Evolutionary conservation across 1,139 yeast species (phyloP).

Genomic region (Kurtzmaniella quercitrusa): DNA sequence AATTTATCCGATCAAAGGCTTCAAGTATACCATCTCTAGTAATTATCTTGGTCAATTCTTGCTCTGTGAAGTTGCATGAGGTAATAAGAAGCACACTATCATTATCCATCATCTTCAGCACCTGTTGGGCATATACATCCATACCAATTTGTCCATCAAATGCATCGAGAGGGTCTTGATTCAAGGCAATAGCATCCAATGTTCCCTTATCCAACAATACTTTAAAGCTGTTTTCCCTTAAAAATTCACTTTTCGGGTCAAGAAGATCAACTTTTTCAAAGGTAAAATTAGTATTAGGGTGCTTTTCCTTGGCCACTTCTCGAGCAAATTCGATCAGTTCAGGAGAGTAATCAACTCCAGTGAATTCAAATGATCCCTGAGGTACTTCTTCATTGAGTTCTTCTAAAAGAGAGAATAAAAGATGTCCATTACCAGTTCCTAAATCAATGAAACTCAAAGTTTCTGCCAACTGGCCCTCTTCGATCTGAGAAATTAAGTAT

Average conservation of each 20-base stretch:
- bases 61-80: constrained; percentile 90
- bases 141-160: constrained; percentile 47
- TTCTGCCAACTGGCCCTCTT: constrained; percentile 16
- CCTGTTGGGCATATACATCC: constrained; percentile 60
- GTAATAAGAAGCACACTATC: constrained; percentile 73
- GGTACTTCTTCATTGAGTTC: constrained; percentile 38
- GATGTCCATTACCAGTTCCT: constrained; percentile 96
- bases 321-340: constrained; percentile 72
- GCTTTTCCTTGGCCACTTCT: constrained; percentile 46
- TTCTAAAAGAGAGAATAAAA: constrained; percentile 63
- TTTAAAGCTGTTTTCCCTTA: constrained; percentile 49
- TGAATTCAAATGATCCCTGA: constrained; percentile 41
- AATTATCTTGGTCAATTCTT: constrained; percentile 60
- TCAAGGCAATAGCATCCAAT: constrained; percentile 90
- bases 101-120: constrained; percentile 50
- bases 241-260: constrained; percentile 28
- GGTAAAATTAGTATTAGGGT: constrained; percentile 26
- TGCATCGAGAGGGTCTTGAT: constrained; percentile 46
- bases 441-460: constrained; percentile 55
- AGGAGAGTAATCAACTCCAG: constrained; percentile 83
- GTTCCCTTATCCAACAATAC: constrained; percentile 91
- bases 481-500: constrained; percentile 42
- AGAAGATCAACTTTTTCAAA: constrained; percentile 49
- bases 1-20: constrained; percentile 61
- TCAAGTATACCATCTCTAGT: constrained; percentile 37